Conservation (phyloP, 140 eudicot species). For the Oenanthe javanica region DNA sequence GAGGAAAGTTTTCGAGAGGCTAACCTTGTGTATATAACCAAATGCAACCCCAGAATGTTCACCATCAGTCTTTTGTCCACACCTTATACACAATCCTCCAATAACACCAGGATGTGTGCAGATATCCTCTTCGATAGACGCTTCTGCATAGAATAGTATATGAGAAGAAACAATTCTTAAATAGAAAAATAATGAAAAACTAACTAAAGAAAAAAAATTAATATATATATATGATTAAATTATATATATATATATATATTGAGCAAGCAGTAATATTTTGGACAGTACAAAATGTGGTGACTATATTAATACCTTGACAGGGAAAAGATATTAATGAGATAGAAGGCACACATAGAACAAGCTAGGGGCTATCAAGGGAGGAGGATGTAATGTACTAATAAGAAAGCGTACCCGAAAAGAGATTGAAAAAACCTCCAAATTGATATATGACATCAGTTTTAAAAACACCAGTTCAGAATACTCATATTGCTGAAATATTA, state of each 20-base stretch:
- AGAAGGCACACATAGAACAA: background rate
- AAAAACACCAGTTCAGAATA: background rate
- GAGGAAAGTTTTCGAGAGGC: background rate
- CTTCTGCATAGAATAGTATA: conserved; percentile 31
- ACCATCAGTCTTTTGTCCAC: conserved; percentile 70
- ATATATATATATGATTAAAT: too few species aligned
- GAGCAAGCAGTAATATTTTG: background rate
- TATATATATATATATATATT: background rate
- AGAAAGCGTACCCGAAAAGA: background rate
- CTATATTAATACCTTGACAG: background rate
- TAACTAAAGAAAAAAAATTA: background rate
- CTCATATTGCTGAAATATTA: background rate
- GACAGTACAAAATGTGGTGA: background rate
- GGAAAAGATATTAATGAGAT: background rate
- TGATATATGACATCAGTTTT: background rate
- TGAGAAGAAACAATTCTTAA: conserved; percentile 1
- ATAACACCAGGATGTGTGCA: conserved; percentile 75
- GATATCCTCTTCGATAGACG: conserved; percentile 26
- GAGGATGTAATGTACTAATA: background rate
- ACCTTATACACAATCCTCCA: conserved; percentile 69
- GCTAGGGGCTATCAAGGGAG: background rate
- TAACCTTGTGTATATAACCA: conserved; percentile 82
- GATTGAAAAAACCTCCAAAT: background rate
- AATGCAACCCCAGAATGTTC: conserved; percentile 68
- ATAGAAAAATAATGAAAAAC: background rate